Base-by-base conservation (phyloP, 768 basidiomycete genomes). In the Leccinum incarnatum region DNA sequence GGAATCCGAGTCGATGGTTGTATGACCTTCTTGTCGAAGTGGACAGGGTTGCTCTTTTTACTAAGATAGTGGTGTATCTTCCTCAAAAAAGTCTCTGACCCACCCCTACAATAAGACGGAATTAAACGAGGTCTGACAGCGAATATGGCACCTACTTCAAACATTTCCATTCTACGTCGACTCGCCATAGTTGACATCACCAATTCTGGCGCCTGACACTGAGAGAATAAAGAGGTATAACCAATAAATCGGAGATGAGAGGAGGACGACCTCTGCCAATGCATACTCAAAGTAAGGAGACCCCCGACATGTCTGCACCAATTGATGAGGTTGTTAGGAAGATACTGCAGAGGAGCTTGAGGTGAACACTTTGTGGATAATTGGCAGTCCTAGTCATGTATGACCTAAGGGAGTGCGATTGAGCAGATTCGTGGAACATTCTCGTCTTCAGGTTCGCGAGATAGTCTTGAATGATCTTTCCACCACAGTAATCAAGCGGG, bases 301-400 rank as follows among this genome's bases (percentile, higher is more conserved):
- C 2, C 15, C 17, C 17, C 37, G 10, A 50, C 17, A n/a, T 15
- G 27, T 17, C 6, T n/a, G 9, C 62, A 62, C 53, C 60, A 78
- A 57, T 75, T 69, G 40, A 77, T 58, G 2, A 74, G 64, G 29
- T 67, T 56, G 42, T 3, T 56, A 17, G 58, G 40, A 42, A 65
- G 65, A 72, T 2, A 66, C 66, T 2, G 51, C 42, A 49, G 57
- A 17, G 34, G 15, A 17, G 36, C 8, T 17, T 48, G 27, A 68
- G 55, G 50, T 51, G 50, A 12, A 25, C 21, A 37, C 69, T 68
- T 6, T 62, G 63, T 2, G 61, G 42, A 34, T 70, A 69, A 53
- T 65, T 63, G 21, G 56, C 29, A 27, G 58, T 51, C 61, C 25
- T 25, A 25, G 25, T 25, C 25, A 66, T 66, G 54, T 66, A 63